Conservation (phyloP, 768 basidiomycete species). For the Crepidotus variabilis region DNA sequence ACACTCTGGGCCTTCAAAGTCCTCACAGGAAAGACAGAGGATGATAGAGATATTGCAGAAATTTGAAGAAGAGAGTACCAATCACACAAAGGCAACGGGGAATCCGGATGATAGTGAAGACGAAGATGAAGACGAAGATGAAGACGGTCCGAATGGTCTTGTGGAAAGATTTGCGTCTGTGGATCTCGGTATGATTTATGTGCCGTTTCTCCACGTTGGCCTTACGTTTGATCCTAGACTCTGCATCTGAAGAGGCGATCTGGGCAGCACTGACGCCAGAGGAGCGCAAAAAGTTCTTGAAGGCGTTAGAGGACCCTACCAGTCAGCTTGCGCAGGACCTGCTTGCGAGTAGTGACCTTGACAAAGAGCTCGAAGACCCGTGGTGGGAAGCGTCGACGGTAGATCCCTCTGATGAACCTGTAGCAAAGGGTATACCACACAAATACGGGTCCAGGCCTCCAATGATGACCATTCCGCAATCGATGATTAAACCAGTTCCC, state of each 20-base stretch:
- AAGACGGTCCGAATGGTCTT: constrained; percentile 39
- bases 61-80: constrained; percentile 60
- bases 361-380: constrained; percentile 45
- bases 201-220: background rate
- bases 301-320: constrained; percentile 56
- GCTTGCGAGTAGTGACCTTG: constrained; percentile 53
- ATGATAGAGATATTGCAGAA: constrained; percentile 71
- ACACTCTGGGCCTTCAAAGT: constrained; percentile 48
- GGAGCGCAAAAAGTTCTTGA: constrained; percentile 59
- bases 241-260: constrained; percentile 50
- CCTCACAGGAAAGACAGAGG: constrained; percentile 50
- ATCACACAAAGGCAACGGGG: constrained; percentile 25
- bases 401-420: background rate
- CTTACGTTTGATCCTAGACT: constrained; percentile 34
- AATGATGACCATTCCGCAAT: constrained; percentile 42
- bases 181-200: constrained; percentile 52
- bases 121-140: constrained; percentile 31
- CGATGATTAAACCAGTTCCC: constrained; percentile 36
- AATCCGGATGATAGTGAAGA: constrained; percentile 23
- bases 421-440: background rate
- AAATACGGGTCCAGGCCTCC: constrained; percentile 37
- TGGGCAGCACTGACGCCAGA: constrained; percentile 59
- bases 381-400: constrained; percentile 61
- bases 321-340: constrained; percentile 59
- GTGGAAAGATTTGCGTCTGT: constrained; percentile 48